Percentiles rank a stretch among this genome's conserved stretches.
These are phyloP conservation scores for Eucalyptus erythrocorys DNA, from an alignment of 345 rosid genomes.

Conservation along the genomic window DNA sequence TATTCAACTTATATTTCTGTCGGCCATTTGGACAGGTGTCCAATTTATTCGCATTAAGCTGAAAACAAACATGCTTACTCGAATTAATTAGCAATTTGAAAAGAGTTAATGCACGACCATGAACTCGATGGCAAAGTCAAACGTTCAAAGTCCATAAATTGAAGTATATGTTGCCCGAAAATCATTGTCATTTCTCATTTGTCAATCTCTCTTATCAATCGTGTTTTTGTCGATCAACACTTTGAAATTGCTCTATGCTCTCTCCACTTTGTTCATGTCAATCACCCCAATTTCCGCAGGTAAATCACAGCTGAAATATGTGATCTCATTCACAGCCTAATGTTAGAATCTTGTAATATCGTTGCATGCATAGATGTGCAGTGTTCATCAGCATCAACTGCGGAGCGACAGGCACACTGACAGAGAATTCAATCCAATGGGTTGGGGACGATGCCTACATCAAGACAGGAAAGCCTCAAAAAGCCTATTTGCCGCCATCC, in stretches of 20 bases:
- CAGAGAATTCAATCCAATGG: neutral
- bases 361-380: neutral
- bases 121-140: neutral
- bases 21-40: neutral
- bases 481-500: neutral
- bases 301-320: neutral
- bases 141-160: neutral
- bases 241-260: neutral
- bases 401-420: neutral
- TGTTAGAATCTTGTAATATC: neutral
- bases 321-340: neutral
- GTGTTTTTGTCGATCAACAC: neutral
- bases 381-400: constrained; percentile 1
- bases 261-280: neutral
- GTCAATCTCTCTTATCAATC: neutral
- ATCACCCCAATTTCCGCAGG: neutral
- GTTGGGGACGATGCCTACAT: neutral
- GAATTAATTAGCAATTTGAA: neutral
- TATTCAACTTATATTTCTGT: neutral
- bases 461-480: neutral
- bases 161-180: rapidly evolving
- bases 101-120: neutral
- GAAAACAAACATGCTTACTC: neutral
- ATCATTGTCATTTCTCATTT: neutral
- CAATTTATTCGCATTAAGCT: neutral